Evolutionary conservation across 2,329 filamentous ascomycete species (phyloP).

Genomic region (Aspergillus ochraceus): DNA sequence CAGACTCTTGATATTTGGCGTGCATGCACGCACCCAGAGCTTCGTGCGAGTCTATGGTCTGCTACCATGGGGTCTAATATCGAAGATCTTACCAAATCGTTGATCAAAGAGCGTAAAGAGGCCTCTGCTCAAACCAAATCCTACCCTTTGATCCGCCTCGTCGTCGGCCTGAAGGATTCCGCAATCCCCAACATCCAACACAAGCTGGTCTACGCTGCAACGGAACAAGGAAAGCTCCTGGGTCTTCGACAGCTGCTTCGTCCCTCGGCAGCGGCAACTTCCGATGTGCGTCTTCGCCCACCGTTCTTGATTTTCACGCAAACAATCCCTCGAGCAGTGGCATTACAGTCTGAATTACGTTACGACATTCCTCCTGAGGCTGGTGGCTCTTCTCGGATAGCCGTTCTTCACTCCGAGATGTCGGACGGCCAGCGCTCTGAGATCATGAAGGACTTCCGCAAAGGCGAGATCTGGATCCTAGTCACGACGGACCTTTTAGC

Average conservation of each 20-base stretch:
- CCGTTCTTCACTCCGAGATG: slow-evolving; percentile 85
- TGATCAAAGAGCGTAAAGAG: slow-evolving; percentile 57
- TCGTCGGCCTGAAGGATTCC: slow-evolving; percentile 95
- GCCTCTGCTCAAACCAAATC: slow-evolving; percentile 21
- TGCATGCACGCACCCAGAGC: slow-evolving; percentile 67
- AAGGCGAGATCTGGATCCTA: slow-evolving; percentile 91
- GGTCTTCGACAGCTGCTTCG: slow-evolving; percentile 86
- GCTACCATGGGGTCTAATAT: slow-evolving; percentile 96
- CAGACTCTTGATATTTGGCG: slow-evolving; percentile 85
- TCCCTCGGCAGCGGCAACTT: slow-evolving; percentile 59
- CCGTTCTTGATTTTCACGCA: slow-evolving; percentile 96
- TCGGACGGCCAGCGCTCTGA: slow-evolving; percentile 71
- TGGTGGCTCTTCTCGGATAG: slow-evolving; percentile 79
- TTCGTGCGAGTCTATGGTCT: slow-evolving; percentile 85
- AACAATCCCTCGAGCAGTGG: slow-evolving; percentile 85
- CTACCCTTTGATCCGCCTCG: slow-evolving; percentile 69
- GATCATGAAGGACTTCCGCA: slow-evolving; percentile 87
- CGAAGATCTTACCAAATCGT: slow-evolving; percentile 73
- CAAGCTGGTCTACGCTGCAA: slow-evolving; percentile 85
- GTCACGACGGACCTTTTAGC: slow-evolving; percentile 94
- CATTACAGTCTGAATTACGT: slow-evolving; percentile 82
- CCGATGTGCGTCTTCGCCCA: slow-evolving; percentile 63
- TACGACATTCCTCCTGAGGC: slow-evolving; percentile 93
- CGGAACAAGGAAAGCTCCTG: slow-evolving; percentile 89
- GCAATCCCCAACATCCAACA: slow-evolving; percentile 91